phyloP scores from a whole-genome alignment of 2,329 filamentous ascomycete genomes.

The Epichloe gansuensis region DNA sequence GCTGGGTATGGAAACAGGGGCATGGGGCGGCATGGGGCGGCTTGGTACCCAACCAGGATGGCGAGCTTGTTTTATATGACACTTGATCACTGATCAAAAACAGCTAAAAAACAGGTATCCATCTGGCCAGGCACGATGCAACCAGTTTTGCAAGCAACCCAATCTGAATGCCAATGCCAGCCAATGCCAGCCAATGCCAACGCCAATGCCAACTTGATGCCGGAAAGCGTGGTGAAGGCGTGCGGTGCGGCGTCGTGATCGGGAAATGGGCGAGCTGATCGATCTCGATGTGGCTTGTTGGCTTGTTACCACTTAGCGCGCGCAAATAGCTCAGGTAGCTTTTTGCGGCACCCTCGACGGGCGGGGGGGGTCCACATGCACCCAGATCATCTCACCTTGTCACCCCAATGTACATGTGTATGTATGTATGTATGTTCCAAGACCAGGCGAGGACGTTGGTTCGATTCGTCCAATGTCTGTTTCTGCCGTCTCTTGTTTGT shows the following conservation, averaged over 20 bases:
- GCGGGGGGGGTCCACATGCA: background rate
- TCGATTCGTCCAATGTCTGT: too few relatives aligned
- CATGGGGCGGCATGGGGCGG: too few relatives aligned
- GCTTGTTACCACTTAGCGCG: background rate
- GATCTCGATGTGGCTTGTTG: slow-evolving; percentile 4
- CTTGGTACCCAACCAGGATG: background rate
- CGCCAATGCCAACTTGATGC: too few relatives aligned
- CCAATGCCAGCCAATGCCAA: too few relatives aligned
- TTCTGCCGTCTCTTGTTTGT: too few relatives aligned
- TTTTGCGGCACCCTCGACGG: background rate
- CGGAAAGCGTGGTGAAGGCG: background rate
- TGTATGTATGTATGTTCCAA: too few relatives aligned
- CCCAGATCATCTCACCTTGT: too few relatives aligned
- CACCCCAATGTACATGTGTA: too few relatives aligned
- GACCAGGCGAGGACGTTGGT: too few relatives aligned
- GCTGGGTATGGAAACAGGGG: too few relatives aligned
- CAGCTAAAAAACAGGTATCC: background rate
- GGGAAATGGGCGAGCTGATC: slow-evolving; percentile 4
- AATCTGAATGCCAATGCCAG: too few relatives aligned
- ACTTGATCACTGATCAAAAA: background rate
- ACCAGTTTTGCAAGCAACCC: background rate
- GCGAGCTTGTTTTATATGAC: background rate
- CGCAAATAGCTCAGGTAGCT: slow-evolving; percentile 3
- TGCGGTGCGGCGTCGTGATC: slow-evolving; percentile 3
- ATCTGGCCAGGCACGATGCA: background rate